Conservation (phyloP, 2,329 filamentous ascomycete genomes). For the Aspergillus fijiensis region DNA sequence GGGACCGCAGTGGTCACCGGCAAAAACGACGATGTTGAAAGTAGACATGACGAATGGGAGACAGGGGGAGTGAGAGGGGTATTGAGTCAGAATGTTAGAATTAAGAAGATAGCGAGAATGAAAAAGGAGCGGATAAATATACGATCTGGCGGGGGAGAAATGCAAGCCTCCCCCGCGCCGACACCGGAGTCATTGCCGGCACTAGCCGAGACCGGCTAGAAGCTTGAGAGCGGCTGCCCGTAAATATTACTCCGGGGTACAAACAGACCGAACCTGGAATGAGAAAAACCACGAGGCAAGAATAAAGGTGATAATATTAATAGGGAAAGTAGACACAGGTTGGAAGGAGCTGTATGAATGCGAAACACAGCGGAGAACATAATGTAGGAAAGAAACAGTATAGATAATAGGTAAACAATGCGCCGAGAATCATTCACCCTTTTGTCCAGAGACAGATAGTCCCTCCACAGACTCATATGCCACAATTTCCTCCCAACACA, state of each 20-base stretch:
- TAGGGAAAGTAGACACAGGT: background rate
- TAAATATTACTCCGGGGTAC: background rate
- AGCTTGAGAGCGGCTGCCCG: background rate
- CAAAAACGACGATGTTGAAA: conserved; percentile 78
- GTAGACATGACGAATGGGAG: conserved; percentile 57
- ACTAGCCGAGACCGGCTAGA: conserved; percentile 8
- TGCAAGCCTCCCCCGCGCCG: conserved; percentile 25
- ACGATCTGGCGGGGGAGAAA: conserved; percentile 20
- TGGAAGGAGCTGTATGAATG: background rate
- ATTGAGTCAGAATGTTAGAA: background rate
- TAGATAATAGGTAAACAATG: conserved; percentile 3
- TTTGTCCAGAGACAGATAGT: conserved; percentile 13
- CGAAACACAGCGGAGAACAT: background rate
- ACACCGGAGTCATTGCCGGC: conserved; percentile 24
- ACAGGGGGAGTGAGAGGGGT: conserved; percentile 7
- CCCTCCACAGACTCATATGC: conserved; percentile 14
- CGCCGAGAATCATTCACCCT: conserved; percentile 10
- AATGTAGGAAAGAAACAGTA: background rate
- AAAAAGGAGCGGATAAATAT: conserved; percentile 11
- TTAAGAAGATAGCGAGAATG: background rate
- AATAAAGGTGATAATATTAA: background rate
- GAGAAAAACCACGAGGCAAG: background rate
- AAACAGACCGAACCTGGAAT: background rate
- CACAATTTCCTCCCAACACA: conserved; percentile 17
- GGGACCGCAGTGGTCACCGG: conserved; percentile 79